Evolutionary conservation across 2,329 filamentous ascomycete genomes (phyloP), one percentile per base, ranked within the genome.

Genomic region (Coniochaeta pulveracea): DNA sequence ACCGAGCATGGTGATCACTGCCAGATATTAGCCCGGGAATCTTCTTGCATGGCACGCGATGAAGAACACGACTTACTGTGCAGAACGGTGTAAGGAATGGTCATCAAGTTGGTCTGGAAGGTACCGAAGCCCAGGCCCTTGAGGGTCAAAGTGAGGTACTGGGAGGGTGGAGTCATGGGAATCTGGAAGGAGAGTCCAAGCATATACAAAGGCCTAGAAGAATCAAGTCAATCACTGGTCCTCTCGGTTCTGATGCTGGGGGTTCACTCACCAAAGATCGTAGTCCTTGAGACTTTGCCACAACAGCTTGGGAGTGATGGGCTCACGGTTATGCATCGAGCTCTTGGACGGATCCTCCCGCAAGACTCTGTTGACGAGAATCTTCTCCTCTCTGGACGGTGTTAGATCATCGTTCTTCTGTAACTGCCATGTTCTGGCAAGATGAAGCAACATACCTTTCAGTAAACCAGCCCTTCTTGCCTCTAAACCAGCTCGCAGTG

Each of bases 41-140:
- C 6, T 12, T 31, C 18, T 19, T 19, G n/a, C 28, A 21, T 6
- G 17, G 16, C 18, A 21, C 6, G 2, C 3, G 3, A 4, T 2
- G 10, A 12, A 25, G 14, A 7, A 10, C 19, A 22, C 18, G 21
- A 36, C 42, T 36, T 29, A 49, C 49, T 56, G 35, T 53, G 52
- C 8, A 40, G 33, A 26, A 61, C 51, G 1, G 54, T 57, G 26
- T 58, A 63, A 0, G 72, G 68, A n/a, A 81, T 79, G 2, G 68
- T 65, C 6, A 82, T 61, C 21, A 82, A 48, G 45, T 80, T 82
- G 2, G 73, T 64, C 15, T 72, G 55, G 49, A 82, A 76, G 3
- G 69, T 73, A 38, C 61, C 55, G 51, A 77, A 78, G 3, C 66
- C 76, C 0, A 80, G 55, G 2, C 58, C 55, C 28, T 65, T 64